Evolutionary conservation across 768 basidiomycete genomes (phyloP).

Genomic region (Tylopilus vinaceipallidus): DNA sequence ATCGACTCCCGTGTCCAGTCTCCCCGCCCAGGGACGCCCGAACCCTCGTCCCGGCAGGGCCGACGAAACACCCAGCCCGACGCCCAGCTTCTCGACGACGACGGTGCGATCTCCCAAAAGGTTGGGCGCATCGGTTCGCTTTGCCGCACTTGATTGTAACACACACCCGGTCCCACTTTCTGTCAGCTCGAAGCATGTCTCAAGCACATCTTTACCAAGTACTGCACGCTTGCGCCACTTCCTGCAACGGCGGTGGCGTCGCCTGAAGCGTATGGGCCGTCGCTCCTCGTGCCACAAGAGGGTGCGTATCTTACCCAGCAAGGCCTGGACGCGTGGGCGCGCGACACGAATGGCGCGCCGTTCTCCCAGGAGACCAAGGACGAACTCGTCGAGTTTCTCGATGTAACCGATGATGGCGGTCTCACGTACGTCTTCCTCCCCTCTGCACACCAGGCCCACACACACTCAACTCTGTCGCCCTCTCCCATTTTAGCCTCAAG

Average conservation of each 20-base stretch:
- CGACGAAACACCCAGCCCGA: slow-evolving; percentile 49
- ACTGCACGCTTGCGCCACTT: slow-evolving; percentile 50
- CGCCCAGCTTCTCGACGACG: slow-evolving; percentile 64
- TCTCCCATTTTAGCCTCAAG: slow-evolving; percentile 54
- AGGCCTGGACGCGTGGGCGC: slow-evolving; percentile 73
- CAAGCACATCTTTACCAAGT: slow-evolving; percentile 77
- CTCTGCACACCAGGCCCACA: background rate
- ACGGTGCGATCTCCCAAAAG: slow-evolving; percentile 65
- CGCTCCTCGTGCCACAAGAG: slow-evolving; percentile 45
- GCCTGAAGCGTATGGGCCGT: slow-evolving; percentile 19
- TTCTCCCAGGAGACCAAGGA: slow-evolving; percentile 76
- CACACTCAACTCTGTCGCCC: background rate
- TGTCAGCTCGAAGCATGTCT: slow-evolving; percentile 64
- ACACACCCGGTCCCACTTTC: background rate
- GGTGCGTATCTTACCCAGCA: slow-evolving; percentile 57
- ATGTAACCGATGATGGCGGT: slow-evolving; percentile 66
- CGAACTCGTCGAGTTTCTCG: slow-evolving; percentile 73
- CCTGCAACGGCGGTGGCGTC: slow-evolving; percentile 16
- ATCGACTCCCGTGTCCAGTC: slow-evolving; percentile 37
- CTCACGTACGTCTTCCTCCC: slow-evolving; percentile 56
- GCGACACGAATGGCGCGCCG: slow-evolving; percentile 80
- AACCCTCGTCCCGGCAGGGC: slow-evolving; percentile 59
- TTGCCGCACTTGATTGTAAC: background rate
- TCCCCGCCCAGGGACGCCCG: slow-evolving; percentile 59
- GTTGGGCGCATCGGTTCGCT: slow-evolving; percentile 31